A percentile compares a stretch with the other conserved stretches of the same genome.
phyloP scores from a whole-genome alignment of 495 filamentous ascomycete genomes.

The Saxophila tyrrhenica region DNA sequence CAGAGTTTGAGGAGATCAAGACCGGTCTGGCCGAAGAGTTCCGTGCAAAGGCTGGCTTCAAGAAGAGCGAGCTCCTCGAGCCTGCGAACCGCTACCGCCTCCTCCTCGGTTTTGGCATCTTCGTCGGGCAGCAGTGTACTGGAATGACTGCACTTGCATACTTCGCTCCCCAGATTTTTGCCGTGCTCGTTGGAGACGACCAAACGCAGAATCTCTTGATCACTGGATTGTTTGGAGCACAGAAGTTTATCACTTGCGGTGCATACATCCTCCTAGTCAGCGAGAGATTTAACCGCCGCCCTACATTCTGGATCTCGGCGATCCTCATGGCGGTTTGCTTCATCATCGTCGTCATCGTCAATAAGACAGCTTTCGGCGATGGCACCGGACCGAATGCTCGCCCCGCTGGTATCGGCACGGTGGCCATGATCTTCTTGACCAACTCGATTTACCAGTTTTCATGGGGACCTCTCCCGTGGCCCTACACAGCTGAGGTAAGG shows the following conservation, averaged over 20 bases:
- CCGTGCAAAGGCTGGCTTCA: slow-evolving; percentile 13
- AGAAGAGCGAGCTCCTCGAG: slow-evolving; percentile 25
- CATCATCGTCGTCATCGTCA: slow-evolving; percentile 13
- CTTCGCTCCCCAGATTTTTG: slow-evolving; percentile 24
- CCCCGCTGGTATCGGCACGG: slow-evolving; percentile 14
- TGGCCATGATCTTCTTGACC: slow-evolving; percentile 20
- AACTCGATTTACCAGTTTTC: slow-evolving; percentile 16
- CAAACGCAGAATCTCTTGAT: slow-evolving; percentile 8
- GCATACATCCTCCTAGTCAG: slow-evolving; percentile 16
- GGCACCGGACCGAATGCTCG: slow-evolving; percentile 2
- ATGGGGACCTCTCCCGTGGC: slow-evolving; percentile 36
- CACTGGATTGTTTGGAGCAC: slow-evolving; percentile 16
- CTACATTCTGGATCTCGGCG: slow-evolving; percentile 4
- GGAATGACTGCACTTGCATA: slow-evolving; percentile 28
- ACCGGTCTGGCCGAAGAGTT: slow-evolving; percentile 13
- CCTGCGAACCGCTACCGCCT: slow-evolving; percentile 29
- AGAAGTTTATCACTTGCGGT: slow-evolving; percentile 15
- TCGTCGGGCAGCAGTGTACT: slow-evolving; percentile 36
- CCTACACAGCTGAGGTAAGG: slow-evolving; percentile 35
- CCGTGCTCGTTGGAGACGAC: slow-evolving; percentile 18
- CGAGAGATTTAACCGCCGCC: slow-evolving; percentile 13
- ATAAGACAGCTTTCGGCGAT: slow-evolving; percentile 4
- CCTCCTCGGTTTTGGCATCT: slow-evolving; percentile 36
- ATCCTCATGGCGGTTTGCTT: slow-evolving; percentile 12
- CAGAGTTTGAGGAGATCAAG: slow-evolving; percentile 32